A percentile compares a stretch with the other conserved stretches of the same genome.
phyloP scores from a whole-genome alignment of 495 filamentous ascomycete genomes.

The Penicillium silybi region DNA sequence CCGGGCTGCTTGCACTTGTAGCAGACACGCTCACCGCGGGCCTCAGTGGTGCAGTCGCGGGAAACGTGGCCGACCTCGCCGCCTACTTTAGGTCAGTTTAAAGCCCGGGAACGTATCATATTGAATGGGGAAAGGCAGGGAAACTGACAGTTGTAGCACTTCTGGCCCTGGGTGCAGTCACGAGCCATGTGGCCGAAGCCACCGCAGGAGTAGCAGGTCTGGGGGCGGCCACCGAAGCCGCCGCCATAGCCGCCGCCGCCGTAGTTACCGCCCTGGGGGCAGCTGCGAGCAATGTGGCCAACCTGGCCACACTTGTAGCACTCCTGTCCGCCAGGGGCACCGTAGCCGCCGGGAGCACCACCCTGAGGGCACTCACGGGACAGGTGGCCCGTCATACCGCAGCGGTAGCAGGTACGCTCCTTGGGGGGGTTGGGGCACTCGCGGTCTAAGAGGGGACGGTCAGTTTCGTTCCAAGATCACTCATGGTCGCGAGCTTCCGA shows the following conservation, averaged over 20 bases:
- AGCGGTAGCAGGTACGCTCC: conserved; percentile 96
- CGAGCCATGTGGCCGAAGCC: conserved; percentile 95
- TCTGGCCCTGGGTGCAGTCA: conserved; percentile 97
- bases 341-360: conserved; percentile 41
- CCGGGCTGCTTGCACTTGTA: conserved; percentile 99
- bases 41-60: conserved; percentile 91
- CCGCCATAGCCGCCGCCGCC: conserved; percentile 40
- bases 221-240: conserved; percentile 54
- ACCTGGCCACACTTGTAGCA: conserved; percentile 99
- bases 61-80: conserved; percentile 92
- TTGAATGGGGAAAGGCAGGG: background rate
- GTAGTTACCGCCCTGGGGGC: conserved; percentile 62
- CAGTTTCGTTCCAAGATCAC: conserved; percentile 4
- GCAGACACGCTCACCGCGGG: conserved; percentile 87
- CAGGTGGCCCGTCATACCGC: conserved; percentile 83
- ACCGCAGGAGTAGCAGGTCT: conserved; percentile 96
- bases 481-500: background rate
- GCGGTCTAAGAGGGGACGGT: conserved; percentile 54
- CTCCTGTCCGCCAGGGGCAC: conserved; percentile 54
- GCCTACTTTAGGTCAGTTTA: conserved; percentile 34
- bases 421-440: conserved; percentile 87
- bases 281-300: conserved; percentile 97
- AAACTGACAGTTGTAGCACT: conserved; percentile 97
- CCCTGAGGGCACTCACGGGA: conserved; percentile 82
- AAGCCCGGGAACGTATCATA: background rate